Evolutionary conservation across 441 rosid genomes (phyloP).

Genomic region (Eutrema salsugineum): DNA sequence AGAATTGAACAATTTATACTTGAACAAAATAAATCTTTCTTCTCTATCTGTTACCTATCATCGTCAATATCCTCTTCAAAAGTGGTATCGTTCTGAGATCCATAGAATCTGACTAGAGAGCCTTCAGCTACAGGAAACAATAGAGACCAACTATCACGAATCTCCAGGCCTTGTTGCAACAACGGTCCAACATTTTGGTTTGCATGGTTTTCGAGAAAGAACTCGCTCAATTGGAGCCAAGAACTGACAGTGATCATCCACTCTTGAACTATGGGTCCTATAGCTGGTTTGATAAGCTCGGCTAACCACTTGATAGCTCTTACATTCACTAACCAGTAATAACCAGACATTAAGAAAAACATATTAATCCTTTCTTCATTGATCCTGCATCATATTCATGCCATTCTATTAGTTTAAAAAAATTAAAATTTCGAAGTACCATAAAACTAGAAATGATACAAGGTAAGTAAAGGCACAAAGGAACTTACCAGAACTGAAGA

Average conservation of each 20-base stretch:
- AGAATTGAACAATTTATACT: not conserved
- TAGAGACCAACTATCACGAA: not conserved
- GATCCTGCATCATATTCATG: slow-evolving; percentile 1
- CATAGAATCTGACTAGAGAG: slow-evolving; percentile 6
- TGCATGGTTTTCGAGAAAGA: slow-evolving; percentile 5
- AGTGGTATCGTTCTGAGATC: not conserved
- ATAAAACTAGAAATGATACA: not conserved
- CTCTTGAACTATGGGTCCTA: not conserved
- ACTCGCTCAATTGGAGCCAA: slow-evolving; percentile 9
- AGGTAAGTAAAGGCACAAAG: not conserved
- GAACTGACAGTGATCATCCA: slow-evolving; percentile 7
- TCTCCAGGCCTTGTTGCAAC: not conserved
- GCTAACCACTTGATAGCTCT: not conserved
- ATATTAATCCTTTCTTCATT: not conserved
- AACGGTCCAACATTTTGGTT: not conserved
- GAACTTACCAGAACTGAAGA: not conserved
- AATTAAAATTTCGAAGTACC: not conserved
- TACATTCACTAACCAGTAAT: not conserved
- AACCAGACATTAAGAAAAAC: not conserved
- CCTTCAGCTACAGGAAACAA: not conserved
- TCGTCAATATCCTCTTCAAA: not conserved
- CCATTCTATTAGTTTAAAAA: not conserved
- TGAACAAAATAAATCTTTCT: not conserved
- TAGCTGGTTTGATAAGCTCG: not conserved
- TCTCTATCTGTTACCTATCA: not conserved